Percentiles rank a stretch among this genome's conserved stretches.
Evolutionary conservation across 768 basidiomycete species (phyloP).

Genomic region (Macrolepiota albuminosa): DNA sequence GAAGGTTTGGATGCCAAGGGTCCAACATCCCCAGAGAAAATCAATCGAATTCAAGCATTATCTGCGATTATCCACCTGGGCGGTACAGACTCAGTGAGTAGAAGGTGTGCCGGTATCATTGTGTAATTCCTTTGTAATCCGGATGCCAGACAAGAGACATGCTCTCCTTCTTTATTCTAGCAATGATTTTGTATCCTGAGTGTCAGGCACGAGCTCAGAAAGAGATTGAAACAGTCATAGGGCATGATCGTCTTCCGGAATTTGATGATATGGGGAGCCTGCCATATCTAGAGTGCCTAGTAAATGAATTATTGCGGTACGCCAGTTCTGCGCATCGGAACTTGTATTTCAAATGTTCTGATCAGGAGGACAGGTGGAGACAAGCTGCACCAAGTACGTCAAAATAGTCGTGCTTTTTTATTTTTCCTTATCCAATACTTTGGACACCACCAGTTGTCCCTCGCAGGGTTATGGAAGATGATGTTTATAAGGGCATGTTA

Average conservation of each 20-base stretch:
- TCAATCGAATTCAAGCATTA: constrained; percentile 5
- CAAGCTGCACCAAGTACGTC: background rate
- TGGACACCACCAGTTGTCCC: background rate
- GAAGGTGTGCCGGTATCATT: background rate
- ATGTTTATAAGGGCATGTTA: constrained; percentile 12
- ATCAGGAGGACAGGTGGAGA: background rate
- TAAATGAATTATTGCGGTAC: constrained; percentile 12
- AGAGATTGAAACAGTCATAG: constrained; percentile 22
- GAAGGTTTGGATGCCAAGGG: background rate
- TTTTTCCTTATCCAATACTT: background rate
- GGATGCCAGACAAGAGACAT: constrained; percentile 16
- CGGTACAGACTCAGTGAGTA: constrained; percentile 14
- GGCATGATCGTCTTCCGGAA: constrained; percentile 19
- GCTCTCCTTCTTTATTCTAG: constrained; percentile 19
- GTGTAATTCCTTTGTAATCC: background rate
- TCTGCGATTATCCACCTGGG: constrained; percentile 6
- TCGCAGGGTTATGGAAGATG: constrained; percentile 8
- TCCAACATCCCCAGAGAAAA: background rate
- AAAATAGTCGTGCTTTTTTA: no score
- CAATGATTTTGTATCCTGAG: constrained; percentile 22
- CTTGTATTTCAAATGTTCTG: background rate
- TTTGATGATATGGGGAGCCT: constrained; percentile 16
- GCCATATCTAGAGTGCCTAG: constrained; percentile 16
- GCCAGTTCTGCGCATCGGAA: background rate
- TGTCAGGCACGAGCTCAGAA: constrained; percentile 21